These are phyloP conservation scores for Dothideomycetes sp. DNA, from an alignment of 2,329 filamentous ascomycete species.

Conservation along the genomic window DNA sequence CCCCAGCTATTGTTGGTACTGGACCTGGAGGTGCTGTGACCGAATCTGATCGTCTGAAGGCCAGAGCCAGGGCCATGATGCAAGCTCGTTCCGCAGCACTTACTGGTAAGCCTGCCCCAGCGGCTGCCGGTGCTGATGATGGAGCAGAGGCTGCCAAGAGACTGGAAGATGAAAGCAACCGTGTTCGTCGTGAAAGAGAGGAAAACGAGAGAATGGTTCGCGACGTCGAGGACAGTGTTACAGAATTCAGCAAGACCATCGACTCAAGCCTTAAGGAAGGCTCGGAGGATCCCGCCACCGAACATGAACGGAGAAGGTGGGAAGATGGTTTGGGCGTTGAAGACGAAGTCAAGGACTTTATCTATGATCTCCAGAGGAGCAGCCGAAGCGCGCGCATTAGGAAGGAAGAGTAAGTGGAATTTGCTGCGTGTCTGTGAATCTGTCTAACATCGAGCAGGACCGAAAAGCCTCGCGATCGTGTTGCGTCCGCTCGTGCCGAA, in stretches of 20 bases:
- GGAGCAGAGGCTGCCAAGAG: slow-evolving; percentile 72
- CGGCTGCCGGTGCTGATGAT: slow-evolving; percentile 57
- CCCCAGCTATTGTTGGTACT: slow-evolving; percentile 76
- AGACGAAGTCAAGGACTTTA: slow-evolving; percentile 94
- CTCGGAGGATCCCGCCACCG: slow-evolving; percentile 61
- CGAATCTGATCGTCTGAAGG: slow-evolving; percentile 89
- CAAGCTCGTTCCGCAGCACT: slow-evolving; percentile 90
- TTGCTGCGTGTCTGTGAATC: neutral
- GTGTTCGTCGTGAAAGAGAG: slow-evolving; percentile 75
- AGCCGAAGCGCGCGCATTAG: slow-evolving; percentile 67
- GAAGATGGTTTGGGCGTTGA: slow-evolving; percentile 94
- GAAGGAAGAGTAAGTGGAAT: slow-evolving; percentile 47
- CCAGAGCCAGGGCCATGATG: slow-evolving; percentile 95
- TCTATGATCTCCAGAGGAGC: slow-evolving; percentile 85
- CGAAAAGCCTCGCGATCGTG: slow-evolving; percentile 10
- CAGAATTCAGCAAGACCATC: slow-evolving; percentile 73
- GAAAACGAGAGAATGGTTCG: slow-evolving; percentile 93
- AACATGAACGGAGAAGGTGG: slow-evolving; percentile 90
- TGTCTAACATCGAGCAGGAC: slow-evolving; percentile 9
- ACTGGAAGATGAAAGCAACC: slow-evolving; percentile 78
- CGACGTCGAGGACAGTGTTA: slow-evolving; percentile 93
- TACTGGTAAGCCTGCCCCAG: slow-evolving; percentile 75
- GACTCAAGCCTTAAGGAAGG: slow-evolving; percentile 83
- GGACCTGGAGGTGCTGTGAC: slow-evolving; percentile 85
- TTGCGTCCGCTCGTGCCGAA: slow-evolving; percentile 15